phyloP scores from a whole-genome alignment of 192 early-diverging fungal species.

The Gaertneriomyces semiglobifer region DNA sequence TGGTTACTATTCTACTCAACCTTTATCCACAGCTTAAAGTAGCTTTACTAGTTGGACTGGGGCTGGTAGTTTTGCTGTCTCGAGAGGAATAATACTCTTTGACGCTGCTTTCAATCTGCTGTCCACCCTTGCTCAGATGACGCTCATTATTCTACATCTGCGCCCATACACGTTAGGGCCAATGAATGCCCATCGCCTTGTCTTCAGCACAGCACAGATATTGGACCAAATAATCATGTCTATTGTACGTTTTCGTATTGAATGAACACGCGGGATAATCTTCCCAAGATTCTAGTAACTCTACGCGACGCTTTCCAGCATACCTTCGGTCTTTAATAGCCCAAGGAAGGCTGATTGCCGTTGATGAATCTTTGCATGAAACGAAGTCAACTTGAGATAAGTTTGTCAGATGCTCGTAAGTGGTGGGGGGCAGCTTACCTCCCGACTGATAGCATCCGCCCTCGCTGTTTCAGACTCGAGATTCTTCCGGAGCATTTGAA shows the following conservation, averaged over 20 bases:
- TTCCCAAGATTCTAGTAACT: too few relatives aligned
- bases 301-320: constrained; percentile 7
- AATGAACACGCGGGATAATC: too few relatives aligned
- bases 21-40: constrained; percentile 93
- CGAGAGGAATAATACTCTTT: constrained; percentile 26
- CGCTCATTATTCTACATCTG: too few relatives aligned
- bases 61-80: constrained; percentile 38
- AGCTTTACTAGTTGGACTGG: constrained; percentile 70
- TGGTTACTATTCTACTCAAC: constrained; percentile 95
- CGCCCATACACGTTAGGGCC: too few relatives aligned
- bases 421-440: neutral
- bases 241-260: too few relatives aligned
- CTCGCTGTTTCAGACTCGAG: constrained; percentile 12
- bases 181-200: too few relatives aligned
- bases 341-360: constrained; percentile 27
- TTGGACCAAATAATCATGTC: too few relatives aligned
- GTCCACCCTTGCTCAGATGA: too few relatives aligned
- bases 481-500: constrained; percentile 13
- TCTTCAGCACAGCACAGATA: too few relatives aligned
- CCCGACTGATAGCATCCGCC: constrained; percentile 14
- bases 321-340: constrained; percentile 21
- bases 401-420: neutral
- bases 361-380: constrained; percentile 16
- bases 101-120: too few relatives aligned
- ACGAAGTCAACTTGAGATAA: neutral